phyloP scores from a whole-genome alignment of 345 rosid species.

The Eucalyptus cladocalyx region DNA sequence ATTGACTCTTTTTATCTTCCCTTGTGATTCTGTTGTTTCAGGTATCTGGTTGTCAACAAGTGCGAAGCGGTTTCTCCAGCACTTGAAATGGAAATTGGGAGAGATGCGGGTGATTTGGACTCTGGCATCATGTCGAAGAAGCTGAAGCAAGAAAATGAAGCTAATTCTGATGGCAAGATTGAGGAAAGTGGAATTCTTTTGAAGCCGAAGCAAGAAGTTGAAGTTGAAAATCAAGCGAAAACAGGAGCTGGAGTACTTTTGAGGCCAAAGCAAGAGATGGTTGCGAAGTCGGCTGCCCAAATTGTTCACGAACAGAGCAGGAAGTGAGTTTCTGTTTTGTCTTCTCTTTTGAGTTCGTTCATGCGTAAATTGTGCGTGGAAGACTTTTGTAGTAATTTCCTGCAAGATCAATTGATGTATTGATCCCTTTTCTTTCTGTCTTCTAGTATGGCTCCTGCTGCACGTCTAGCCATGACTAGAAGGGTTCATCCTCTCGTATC shows the following conservation, averaged over 20 bases:
- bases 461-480: constrained; percentile 79
- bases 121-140: constrained; percentile 8
- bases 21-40: neutral
- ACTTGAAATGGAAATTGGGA: constrained; percentile 49
- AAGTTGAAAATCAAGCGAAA: neutral
- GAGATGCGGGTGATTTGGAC: neutral
- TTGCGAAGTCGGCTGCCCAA: constrained; percentile 78
- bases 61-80: constrained; percentile 66
- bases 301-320: constrained; percentile 53
- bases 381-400: neutral
- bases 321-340: constrained; percentile 33
- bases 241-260: constrained; percentile 31
- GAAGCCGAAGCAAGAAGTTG: constrained; percentile 40
- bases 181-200: constrained; percentile 7
- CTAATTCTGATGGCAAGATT: neutral
- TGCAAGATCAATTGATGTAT: neutral
- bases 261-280: constrained; percentile 60
- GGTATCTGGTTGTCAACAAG: constrained; percentile 65
- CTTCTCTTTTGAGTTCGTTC: neutral
- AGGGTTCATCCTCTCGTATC: constrained; percentile 92
- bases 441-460: constrained; percentile 73
- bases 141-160: constrained; percentile 33
- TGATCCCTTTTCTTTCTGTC: neutral
- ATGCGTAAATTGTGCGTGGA: neutral
- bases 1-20: neutral